A percentile compares a stretch with the other conserved stretches of the same genome.
Evolutionary conservation across 257 asterid genomes (phyloP).

Genomic region (Ilex asprella): DNA sequence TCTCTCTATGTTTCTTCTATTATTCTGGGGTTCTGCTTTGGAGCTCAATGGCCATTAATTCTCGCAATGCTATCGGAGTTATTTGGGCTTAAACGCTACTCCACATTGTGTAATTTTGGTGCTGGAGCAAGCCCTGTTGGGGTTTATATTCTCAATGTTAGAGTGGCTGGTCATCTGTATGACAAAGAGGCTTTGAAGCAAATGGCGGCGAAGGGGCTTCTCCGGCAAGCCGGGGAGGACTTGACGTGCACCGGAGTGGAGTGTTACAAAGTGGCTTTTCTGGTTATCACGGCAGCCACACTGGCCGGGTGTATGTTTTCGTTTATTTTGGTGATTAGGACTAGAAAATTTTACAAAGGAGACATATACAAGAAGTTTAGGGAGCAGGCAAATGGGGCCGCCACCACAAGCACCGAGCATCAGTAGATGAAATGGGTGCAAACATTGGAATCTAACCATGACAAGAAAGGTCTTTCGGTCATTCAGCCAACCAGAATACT

Average conservation of each 20-base stretch:
- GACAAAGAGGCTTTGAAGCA: conserved; percentile 46
- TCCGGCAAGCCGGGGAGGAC: conserved; percentile 31
- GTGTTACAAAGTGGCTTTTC: conserved; percentile 43
- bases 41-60: conserved; percentile 51
- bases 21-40: conserved; percentile 51
- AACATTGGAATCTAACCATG: too few relatives aligned
- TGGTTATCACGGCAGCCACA: conserved; percentile 42
- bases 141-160: conserved; percentile 44
- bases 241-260: conserved; percentile 42
- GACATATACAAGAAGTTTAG: conserved; percentile 43
- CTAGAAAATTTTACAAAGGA: conserved; percentile 21
- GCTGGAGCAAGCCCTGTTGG: conserved; percentile 55
- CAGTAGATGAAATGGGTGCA: too few relatives aligned
- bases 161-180: conserved; percentile 33
- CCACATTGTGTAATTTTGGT: conserved; percentile 42
- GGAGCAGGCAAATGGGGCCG: conserved; percentile 11
- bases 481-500: too few relatives aligned
- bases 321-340: conserved; percentile 30
- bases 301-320: conserved; percentile 38
- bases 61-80: conserved; percentile 50
- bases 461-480: too few relatives aligned
- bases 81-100: conserved; percentile 49
- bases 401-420: too few relatives aligned
- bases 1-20: conserved; percentile 41
- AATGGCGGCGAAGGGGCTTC: conserved; percentile 24